Evolutionary conservation across 345 rosid genomes (phyloP).

Genomic region (Carallia pectinifolia): DNA sequence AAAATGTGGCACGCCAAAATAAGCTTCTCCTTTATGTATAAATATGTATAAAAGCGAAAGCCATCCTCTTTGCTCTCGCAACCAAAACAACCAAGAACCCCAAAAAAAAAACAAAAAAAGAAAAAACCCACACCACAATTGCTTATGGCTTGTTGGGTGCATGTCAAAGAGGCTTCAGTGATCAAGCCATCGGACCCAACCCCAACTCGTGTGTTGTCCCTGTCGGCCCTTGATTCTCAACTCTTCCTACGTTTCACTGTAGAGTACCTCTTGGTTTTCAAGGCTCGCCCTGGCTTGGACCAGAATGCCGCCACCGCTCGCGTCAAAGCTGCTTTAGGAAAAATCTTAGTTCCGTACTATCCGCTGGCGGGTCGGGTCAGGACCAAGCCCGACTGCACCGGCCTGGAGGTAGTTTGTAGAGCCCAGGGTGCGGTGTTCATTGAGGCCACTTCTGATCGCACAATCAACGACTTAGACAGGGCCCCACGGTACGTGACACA

Average conservation of each 20-base stretch:
- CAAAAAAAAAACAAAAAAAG: background rate
- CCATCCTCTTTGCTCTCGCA: conserved; percentile 18
- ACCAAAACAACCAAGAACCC: background rate
- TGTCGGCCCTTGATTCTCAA: conserved; percentile 86
- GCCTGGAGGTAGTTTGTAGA: conserved; percentile 63
- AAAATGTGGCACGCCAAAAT: background rate
- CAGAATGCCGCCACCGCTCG: conserved; percentile 28
- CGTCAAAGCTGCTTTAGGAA: conserved; percentile 59
- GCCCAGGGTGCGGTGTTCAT: conserved; percentile 69
- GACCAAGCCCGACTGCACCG: conserved; percentile 36
- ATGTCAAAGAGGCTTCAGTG: conserved; percentile 51
- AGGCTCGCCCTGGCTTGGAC: conserved; percentile 35
- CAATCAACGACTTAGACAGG: conserved; percentile 43
- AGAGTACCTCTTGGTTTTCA: conserved; percentile 67
- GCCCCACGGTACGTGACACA: conserved; percentile 60
- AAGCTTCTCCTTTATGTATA: background rate
- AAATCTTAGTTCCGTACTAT: conserved; percentile 61
- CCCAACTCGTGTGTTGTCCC: conserved; percentile 55
- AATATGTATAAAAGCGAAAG: conserved; percentile 16
- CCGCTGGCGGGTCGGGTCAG: conserved; percentile 85
- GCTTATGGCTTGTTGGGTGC: conserved; percentile 47
- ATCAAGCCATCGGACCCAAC: conserved; percentile 63
- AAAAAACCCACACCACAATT: background rate
- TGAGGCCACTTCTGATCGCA: conserved; percentile 49
- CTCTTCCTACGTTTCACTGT: conserved; percentile 83